Evolutionary conservation across 164 flowering plant genomes (phyloP).

Genomic region (Umbilicus rupestris): DNA sequence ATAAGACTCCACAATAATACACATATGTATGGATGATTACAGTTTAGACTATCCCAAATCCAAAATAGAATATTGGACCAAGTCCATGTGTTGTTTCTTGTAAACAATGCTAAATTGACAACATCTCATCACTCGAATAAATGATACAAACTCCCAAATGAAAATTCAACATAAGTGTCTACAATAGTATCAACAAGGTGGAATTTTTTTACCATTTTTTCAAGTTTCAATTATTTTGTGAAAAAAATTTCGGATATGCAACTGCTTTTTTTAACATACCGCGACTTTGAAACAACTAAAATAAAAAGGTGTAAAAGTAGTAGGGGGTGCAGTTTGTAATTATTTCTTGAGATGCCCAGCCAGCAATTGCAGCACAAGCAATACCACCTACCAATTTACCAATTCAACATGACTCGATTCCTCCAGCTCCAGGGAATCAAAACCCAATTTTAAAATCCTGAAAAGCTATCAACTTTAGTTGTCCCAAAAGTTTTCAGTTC

Average conservation of each 20-base stretch:
- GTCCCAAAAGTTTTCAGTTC: slow-evolving; percentile 3
- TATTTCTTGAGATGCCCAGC: too few relatives aligned
- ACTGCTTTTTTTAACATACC: too few relatives aligned
- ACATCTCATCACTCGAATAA: background rate
- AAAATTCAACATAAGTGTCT: background rate
- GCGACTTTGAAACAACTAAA: background rate
- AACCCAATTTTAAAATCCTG: background rate
- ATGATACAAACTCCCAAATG: background rate
- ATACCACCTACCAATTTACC: background rate
- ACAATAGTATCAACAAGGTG: background rate
- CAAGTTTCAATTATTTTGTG: too few relatives aligned
- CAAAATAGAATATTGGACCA: background rate
- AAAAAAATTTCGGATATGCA: too few relatives aligned
- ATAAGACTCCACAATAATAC: background rate
- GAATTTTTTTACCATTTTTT: too few relatives aligned
- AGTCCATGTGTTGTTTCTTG: background rate
- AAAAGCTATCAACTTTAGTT: background rate
- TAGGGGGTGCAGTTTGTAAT: too few relatives aligned
- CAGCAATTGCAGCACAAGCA: background rate
- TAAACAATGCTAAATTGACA: background rate
- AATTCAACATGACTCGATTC: slow-evolving; percentile 2
- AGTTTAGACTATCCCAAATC: background rate
- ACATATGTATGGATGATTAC: background rate
- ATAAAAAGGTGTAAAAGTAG: too few relatives aligned
- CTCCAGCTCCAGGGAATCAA: slow-evolving; percentile 6